Conservation (phyloP, 2,329 filamentous ascomycete species). For the Xylaria sp. region DNA sequence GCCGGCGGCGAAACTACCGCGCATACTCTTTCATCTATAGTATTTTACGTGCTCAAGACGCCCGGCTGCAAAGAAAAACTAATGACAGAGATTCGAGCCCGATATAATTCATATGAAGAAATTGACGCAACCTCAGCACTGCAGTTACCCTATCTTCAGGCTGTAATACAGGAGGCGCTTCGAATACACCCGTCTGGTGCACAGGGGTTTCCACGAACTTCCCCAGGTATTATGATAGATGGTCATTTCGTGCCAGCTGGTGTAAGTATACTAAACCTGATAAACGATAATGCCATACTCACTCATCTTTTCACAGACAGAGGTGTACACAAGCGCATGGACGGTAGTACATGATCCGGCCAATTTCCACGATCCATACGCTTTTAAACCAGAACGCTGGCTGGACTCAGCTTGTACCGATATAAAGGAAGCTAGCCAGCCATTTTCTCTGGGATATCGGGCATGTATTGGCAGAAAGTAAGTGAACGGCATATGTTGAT, state of each 20-base stretch:
- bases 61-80: slow-evolving; percentile 2
- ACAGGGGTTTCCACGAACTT: slow-evolving; percentile 22
- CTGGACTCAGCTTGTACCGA: slow-evolving; percentile 10
- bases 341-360: slow-evolving; percentile 18
- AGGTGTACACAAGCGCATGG: slow-evolving; percentile 31
- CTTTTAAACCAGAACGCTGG: slow-evolving; percentile 24
- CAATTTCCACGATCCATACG: slow-evolving; percentile 18
- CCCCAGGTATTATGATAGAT: slow-evolving; percentile 11
- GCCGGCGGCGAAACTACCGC: slow-evolving; percentile 31
- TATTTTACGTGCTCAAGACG: slow-evolving; percentile 23
- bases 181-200: slow-evolving; percentile 21
- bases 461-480: slow-evolving; percentile 26
- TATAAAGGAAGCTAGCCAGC: slow-evolving; percentile 30
- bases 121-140: slow-evolving; percentile 22
- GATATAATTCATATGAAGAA: slow-evolving; percentile 13
- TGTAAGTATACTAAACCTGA: slow-evolving; percentile 1
- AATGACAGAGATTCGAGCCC: background rate
- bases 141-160: slow-evolving; percentile 28
- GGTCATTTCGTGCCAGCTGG: slow-evolving; percentile 23
- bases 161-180: slow-evolving; percentile 26
- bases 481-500: background rate
- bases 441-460: slow-evolving; percentile 21
- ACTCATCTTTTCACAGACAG: slow-evolving; percentile 8
- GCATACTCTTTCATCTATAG: slow-evolving; percentile 12
- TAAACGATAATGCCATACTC: background rate